Evolutionary conservation across 805 yeast species (phyloP).

Genomic region (Ogataea angusta): DNA sequence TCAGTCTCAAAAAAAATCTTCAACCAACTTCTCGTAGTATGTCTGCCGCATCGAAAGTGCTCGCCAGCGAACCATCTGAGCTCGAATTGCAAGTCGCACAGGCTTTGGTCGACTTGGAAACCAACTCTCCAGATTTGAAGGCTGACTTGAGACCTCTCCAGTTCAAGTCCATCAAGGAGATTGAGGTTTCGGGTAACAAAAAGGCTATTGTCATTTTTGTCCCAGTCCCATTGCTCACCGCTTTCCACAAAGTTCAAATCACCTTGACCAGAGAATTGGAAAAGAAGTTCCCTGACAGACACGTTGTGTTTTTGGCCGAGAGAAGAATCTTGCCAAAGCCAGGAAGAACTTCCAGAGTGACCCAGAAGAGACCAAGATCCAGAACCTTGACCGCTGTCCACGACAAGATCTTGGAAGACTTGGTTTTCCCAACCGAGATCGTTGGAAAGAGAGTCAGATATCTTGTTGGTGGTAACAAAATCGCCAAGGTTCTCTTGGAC

Average conservation of each 20-base stretch:
- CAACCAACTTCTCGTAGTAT: conserved; percentile 39
- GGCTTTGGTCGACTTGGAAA: conserved; percentile 95
- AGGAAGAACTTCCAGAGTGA: conserved; percentile 89
- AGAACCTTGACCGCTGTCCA: conserved; percentile 99
- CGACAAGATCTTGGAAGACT: conserved; percentile 97
- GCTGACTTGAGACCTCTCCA: conserved; percentile 98
- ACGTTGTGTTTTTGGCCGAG: conserved; percentile 98
- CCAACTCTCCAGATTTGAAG: conserved; percentile 90
- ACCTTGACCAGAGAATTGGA: conserved; percentile 99
- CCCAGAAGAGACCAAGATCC: conserved; percentile 99
- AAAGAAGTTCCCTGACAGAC: conserved; percentile 99
- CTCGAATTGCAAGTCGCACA: conserved; percentile 99
- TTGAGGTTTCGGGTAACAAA: conserved; percentile 97
- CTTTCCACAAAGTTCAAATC: conserved; percentile 96
- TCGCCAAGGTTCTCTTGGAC: conserved; percentile 96
- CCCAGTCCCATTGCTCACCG: conserved; percentile 90
- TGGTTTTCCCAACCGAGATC: conserved; percentile 99
- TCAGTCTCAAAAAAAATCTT: conserved; percentile 11
- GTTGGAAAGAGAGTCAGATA: conserved; percentile 99
- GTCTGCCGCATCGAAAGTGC: conserved; percentile 97
- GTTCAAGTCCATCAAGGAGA: conserved; percentile 97
- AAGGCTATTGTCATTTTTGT: conserved; percentile 97
- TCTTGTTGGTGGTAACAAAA: conserved; percentile 98
- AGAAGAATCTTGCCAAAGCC: conserved; percentile 99
- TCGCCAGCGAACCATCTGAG: conserved; percentile 94